Conservation (phyloP, 2,329 filamentous ascomycete species). For the Fusarium temperatum region DNA sequence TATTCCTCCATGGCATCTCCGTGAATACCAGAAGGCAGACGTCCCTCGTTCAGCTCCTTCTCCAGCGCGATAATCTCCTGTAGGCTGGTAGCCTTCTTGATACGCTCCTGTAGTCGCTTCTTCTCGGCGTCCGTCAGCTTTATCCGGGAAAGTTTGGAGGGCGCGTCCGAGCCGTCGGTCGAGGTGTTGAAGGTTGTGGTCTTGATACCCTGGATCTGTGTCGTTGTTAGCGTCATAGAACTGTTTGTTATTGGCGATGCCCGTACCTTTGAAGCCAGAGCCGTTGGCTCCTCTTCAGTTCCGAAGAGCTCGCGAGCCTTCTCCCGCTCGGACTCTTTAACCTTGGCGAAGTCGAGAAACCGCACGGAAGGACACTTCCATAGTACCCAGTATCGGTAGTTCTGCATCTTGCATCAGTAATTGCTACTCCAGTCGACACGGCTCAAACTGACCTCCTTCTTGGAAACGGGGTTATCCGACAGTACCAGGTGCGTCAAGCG, state of each 20-base stretch:
- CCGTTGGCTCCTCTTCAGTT: slow-evolving; percentile 77
- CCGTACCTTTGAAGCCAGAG: slow-evolving; percentile 75
- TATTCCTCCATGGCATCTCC: slow-evolving; percentile 69
- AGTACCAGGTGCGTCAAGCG: slow-evolving; percentile 82
- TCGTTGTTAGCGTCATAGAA: slow-evolving; percentile 13
- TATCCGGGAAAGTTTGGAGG: slow-evolving; percentile 76
- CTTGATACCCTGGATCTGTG: slow-evolving; percentile 82
- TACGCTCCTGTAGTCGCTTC: slow-evolving; percentile 84
- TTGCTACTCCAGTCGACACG: not conserved
- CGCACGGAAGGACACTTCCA: slow-evolving; percentile 86
- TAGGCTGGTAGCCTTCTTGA: slow-evolving; percentile 86
- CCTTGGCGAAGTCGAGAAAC: slow-evolving; percentile 92
- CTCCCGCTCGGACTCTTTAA: slow-evolving; percentile 84
- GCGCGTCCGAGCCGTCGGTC: slow-evolving; percentile 54
- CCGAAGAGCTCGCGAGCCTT: slow-evolving; percentile 86
- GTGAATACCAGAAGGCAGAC: slow-evolving; percentile 76
- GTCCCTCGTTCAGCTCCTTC: slow-evolving; percentile 89
- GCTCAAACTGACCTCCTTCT: slow-evolving; percentile 82
- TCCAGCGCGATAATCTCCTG: slow-evolving; percentile 91
- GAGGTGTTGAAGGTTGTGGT: slow-evolving; percentile 74
- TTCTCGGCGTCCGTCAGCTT: slow-evolving; percentile 90
- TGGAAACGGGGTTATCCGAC: slow-evolving; percentile 87
- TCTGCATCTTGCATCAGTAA: slow-evolving; percentile 56
- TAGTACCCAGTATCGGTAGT: slow-evolving; percentile 92
- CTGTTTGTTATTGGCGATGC: not conserved